phyloP scores from a whole-genome alignment of 2,329 filamentous ascomycete genomes.

The Diaporthe sp. region DNA sequence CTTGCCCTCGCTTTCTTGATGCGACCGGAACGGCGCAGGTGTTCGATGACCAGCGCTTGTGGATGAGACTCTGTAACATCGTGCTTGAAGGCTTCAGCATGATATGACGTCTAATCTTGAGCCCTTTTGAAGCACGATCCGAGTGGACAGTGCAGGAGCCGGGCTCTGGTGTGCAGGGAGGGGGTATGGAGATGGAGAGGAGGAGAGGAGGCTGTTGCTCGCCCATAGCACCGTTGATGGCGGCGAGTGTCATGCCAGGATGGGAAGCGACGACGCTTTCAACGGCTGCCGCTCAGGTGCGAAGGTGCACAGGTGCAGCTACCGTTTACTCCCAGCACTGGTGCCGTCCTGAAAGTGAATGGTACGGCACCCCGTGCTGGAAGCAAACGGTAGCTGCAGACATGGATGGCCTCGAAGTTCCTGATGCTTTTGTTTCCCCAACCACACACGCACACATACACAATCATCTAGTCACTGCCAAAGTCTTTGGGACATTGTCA shows the following conservation, averaged over 20 bases:
- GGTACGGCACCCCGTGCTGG: not conserved
- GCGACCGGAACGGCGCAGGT: not conserved
- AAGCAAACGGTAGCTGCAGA: not conserved
- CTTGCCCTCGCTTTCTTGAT: not conserved
- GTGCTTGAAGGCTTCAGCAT: not conserved
- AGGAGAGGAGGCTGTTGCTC: not conserved
- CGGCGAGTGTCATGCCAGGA: not conserved
- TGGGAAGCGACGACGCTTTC: not conserved
- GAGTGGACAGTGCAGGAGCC: conserved; percentile 21
- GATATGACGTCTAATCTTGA: not conserved
- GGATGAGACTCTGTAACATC: not conserved
- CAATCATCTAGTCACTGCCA: not conserved
- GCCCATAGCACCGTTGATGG: not conserved
- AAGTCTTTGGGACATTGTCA: not conserved
- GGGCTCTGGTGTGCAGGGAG: not conserved
- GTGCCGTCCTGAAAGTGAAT: no score
- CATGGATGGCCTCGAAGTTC: not conserved
- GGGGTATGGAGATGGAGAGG: not conserved
- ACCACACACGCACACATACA: not conserved
- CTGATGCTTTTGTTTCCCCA: not conserved
- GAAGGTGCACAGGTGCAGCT: not conserved
- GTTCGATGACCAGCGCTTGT: not conserved
- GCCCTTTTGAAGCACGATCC: conserved; percentile 11
- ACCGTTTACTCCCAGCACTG: not conserved
- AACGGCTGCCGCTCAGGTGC: not conserved